Percentiles rank a stretch among this genome's conserved stretches.
Conservation (phyloP, 352 stramenopile genomes). For the Phytophthora parvispora region DNA sequence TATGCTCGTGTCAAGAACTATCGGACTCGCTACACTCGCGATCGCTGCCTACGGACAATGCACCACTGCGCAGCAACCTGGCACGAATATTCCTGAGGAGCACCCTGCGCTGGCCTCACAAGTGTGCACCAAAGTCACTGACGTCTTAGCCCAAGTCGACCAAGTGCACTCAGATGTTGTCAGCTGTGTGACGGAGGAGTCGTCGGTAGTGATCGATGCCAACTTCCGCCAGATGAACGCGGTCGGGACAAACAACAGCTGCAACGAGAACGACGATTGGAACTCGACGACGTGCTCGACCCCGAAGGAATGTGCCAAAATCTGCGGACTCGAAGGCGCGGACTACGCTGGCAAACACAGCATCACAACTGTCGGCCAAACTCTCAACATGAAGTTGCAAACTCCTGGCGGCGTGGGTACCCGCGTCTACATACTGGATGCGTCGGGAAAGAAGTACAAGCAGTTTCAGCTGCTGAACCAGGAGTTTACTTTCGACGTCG, state of each 20-base stretch:
- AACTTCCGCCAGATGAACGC: neutral
- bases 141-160: neutral
- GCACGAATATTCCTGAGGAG: neutral
- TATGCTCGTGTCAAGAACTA: neutral
- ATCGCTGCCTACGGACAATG: neutral
- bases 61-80: neutral
- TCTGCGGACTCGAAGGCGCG: neutral
- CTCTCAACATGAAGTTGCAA: neutral
- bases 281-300: neutral
- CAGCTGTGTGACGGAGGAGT: neutral
- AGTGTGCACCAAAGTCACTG: neutral
- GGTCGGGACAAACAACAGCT: neutral
- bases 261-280: neutral
- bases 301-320: neutral
- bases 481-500: neutral
- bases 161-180: neutral
- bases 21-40: neutral
- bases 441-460: constrained; percentile 1
- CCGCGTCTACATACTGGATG: neutral
- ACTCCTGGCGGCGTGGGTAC: neutral
- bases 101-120: neutral
- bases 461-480: constrained; percentile 2
- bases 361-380: neutral
- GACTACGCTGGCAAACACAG: constrained; percentile 1
- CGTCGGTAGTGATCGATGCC: neutral